These are phyloP conservation scores for Echites panduratus DNA, from an alignment of 257 asterid species.

Conservation along the genomic window DNA sequence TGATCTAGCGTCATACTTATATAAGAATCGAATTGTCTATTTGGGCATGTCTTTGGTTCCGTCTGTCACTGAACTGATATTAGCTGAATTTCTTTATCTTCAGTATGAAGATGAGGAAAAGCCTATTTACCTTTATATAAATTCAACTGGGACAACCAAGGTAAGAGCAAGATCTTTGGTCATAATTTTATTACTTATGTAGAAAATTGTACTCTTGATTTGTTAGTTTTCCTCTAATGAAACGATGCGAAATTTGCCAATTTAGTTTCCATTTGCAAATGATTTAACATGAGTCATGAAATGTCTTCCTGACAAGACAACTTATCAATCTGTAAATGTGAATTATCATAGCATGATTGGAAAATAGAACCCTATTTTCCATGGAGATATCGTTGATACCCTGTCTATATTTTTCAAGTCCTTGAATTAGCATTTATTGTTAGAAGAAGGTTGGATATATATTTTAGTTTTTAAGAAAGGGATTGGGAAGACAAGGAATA, in stretches of 20 bases:
- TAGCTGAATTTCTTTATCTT: constrained; percentile 88
- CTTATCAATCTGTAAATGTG: neutral
- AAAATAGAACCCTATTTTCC: too few species aligned
- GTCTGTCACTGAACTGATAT: constrained; percentile 82
- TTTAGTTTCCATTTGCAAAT: neutral
- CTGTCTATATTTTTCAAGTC: neutral
- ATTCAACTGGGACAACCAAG: constrained; percentile 96
- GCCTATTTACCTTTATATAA: constrained; percentile 85
- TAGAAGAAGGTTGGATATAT: neutral
- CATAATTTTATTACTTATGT: neutral
- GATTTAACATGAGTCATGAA: neutral
- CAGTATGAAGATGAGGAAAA: constrained; percentile 74
- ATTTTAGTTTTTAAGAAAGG: too few species aligned
- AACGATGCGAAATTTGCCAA: neutral
- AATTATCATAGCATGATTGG: neutral
- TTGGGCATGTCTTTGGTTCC: constrained; percentile 94
- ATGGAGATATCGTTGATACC: neutral
- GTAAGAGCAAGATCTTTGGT: constrained; percentile 33
- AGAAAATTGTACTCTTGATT: neutral
- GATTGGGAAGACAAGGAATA: too few species aligned
- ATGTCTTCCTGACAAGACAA: neutral
- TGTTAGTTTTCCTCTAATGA: neutral
- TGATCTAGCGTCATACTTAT: constrained; percentile 87
- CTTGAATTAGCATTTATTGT: neutral
- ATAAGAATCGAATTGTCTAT: constrained; percentile 79